Evolutionary conservation across 768 basidiomycete species (phyloP).

Genomic region (Rickenella mellea): DNA sequence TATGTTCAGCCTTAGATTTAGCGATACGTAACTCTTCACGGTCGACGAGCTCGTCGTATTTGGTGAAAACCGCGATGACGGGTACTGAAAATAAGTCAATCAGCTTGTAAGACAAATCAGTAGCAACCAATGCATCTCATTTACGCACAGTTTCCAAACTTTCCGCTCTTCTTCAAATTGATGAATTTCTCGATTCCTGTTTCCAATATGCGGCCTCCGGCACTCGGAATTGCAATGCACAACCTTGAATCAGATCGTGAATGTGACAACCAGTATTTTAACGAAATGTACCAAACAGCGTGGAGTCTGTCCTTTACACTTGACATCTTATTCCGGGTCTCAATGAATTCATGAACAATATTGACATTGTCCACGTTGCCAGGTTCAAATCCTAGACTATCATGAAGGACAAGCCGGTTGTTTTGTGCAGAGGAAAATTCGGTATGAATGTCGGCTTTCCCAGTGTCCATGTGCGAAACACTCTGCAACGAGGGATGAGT

Average conservation of each 20-base stretch:
- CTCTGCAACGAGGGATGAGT: too few relatives aligned
- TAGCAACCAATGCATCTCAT: not conserved
- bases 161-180: too few relatives aligned
- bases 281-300: slow-evolving; percentile 12
- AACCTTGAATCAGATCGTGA: too few relatives aligned
- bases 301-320: slow-evolving; percentile 8
- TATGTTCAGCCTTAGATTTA: not conserved
- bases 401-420: slow-evolving; percentile 10
- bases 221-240: too few relatives aligned
- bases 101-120: too few relatives aligned
- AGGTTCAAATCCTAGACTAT: slow-evolving; percentile 10
- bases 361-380: slow-evolving; percentile 2
- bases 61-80: too few relatives aligned
- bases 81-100: too few relatives aligned
- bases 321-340: slow-evolving; percentile 4
- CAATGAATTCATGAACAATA: slow-evolving; percentile 7
- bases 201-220: too few relatives aligned
- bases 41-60: too few relatives aligned
- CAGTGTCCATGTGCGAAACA: slow-evolving; percentile 2
- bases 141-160: too few relatives aligned
- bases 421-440: slow-evolving; percentile 10
- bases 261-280: too few relatives aligned
- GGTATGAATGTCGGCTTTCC: slow-evolving; percentile 7
- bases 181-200: too few relatives aligned
- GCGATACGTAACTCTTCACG: not conserved